Base-by-base conservation (phyloP, 768 basidiomycete species). In the Leucosporidium scottii region DNA sequence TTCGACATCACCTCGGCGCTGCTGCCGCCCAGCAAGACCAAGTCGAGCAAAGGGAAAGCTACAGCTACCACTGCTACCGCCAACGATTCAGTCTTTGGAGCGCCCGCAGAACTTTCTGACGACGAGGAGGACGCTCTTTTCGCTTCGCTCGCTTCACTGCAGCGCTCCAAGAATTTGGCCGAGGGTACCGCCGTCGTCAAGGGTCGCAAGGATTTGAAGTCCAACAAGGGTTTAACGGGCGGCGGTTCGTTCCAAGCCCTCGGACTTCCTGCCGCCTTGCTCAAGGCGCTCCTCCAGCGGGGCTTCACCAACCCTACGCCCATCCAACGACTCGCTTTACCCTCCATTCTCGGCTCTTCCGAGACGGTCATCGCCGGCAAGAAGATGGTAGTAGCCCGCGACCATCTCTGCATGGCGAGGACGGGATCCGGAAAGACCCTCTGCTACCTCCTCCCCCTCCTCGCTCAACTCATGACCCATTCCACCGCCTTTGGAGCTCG, bases 401-500 rank as follows among this genome's bases (percentile, higher is more conserved):
- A 73, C 49, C 71, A 73, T 58, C 55, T 73, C 4, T 73, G 71
- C 64, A 99, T 98, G 96, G 94, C 96, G 48, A 85, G 96, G 48
- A 99, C 96, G 6, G 96, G 96, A 51, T 96, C 93, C 2, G 96
- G 96, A 67, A 98, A 98, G 80, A 93, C 93, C 15, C 84, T 99
- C 47, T 94, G 94, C 25, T 99, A 93, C 77, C 85, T 98, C 83
- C 81, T 98, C 30, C 96, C 96, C 59, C 83, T 99, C 21, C 82
- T 96, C 0, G 89, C 93, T 65, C 84, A 91, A 56, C 84, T 99
- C 12, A 85, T 88, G 13, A 81, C 86, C 47, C 93, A 96, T 76
- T 83, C 86, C 1, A 83, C 86, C 17, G 80, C 85, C 0, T 92
- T 92, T 72, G 93, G 92, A 49, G 86, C 90, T 9, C 83, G 93